phyloP scores from a whole-genome alignment of 2,329 filamentous ascomycete species.

The Teratosphaeria gauchensis region DNA sequence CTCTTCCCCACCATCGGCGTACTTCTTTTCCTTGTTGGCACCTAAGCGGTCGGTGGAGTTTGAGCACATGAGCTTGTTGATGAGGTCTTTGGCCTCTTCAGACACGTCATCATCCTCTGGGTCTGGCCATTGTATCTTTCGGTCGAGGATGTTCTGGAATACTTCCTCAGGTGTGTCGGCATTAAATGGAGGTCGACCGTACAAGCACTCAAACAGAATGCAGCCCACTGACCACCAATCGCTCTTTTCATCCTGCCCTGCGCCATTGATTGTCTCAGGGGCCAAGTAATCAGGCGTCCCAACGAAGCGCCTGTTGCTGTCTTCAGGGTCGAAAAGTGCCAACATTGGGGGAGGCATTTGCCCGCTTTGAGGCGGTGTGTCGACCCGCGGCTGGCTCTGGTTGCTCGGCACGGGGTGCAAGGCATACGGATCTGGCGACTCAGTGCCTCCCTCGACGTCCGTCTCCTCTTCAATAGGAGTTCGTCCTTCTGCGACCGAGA shows the following conservation, averaged over 20 bases:
- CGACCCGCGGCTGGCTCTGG: slow-evolving; percentile 28
- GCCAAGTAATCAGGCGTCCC: slow-evolving; percentile 95
- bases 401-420: slow-evolving; percentile 53
- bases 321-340: slow-evolving; percentile 91
- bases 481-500: slow-evolving; percentile 46
- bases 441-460: slow-evolving; percentile 56
- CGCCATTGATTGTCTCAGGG: slow-evolving; percentile 90
- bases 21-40: slow-evolving; percentile 76
- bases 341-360: slow-evolving; percentile 85
- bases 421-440: slow-evolving; percentile 65
- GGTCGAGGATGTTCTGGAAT: slow-evolving; percentile 89
- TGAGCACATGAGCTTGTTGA: slow-evolving; percentile 81
- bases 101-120: slow-evolving; percentile 61
- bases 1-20: slow-evolving; percentile 73
- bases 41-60: slow-evolving; percentile 76
- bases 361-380: slow-evolving; percentile 50
- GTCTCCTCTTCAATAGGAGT: slow-evolving; percentile 66
- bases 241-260: slow-evolving; percentile 92
- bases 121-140: slow-evolving; percentile 86
- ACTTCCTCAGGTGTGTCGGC: slow-evolving; percentile 82
- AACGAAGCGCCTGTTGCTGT: slow-evolving; percentile 86
- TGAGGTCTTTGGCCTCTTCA: slow-evolving; percentile 81
- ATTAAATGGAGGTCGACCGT: slow-evolving; percentile 88
- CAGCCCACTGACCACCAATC: slow-evolving; percentile 99
- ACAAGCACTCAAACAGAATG: slow-evolving; percentile 93